Evolutionary conservation across 352 stramenopile species (phyloP), one percentile per base, ranked within the genome.

Genomic region (Pythium dissotocum): DNA sequence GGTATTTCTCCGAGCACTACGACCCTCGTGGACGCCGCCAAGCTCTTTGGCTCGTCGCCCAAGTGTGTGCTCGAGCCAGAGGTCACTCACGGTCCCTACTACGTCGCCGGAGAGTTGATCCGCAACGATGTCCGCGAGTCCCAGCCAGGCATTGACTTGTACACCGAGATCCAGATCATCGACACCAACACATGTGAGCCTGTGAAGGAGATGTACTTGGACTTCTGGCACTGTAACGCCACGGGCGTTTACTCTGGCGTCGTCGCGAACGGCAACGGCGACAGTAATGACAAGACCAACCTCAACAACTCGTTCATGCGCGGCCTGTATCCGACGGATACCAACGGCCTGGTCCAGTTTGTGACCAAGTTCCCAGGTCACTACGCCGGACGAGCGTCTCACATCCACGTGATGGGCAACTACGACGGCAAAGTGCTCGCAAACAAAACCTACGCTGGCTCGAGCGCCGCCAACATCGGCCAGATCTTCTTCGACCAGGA

Each of bases 141-240:
- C 10, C 62, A 69, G 44, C 24, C 62, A 2, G 62, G 62, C 18
- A 62, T 69, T 40, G 53, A 62, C 24, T 38, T 69, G 6, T 69
- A 62, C 54, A 56, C 38, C 1, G 62, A 69, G 48, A 35, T 69
- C 16, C 62, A 58, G 40, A n/a, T 69, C 28, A 55, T 69, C 30
- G 62, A 69, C 40, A 32, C 54, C 38, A 69, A 61, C 16, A 69
- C 62, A 4, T 69, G 62, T 38, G 14, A 62, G 32, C 62, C 62
- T 16, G 62, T 69, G 10, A 12, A 24, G 0, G 36, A 54, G 1
- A 49, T 57, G 13, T 69, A 69, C 62, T 13, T 69, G 6, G 62
- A 69, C 38, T 69, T 69, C n/a, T 69, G 62, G 62, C 62, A 69
- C 53, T 69, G 62, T 42, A 69, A 62, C 21, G 2, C 62, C n/a